Conservation (phyloP, 805 yeast genomes). For the Starmerella floricola region DNA sequence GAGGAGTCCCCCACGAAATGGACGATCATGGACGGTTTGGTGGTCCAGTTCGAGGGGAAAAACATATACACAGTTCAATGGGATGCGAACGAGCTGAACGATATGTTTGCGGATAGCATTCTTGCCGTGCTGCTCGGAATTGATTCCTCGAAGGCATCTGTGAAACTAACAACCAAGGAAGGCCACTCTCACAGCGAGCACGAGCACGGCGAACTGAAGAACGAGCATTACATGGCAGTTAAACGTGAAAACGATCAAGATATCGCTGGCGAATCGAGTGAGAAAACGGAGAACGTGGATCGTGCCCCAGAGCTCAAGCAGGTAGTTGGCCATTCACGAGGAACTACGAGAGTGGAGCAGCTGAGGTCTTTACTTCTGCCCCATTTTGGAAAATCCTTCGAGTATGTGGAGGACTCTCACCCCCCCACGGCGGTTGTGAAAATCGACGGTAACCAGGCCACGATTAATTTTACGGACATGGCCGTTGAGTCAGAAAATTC, state of each 20-base stretch:
- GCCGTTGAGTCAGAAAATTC: constrained; percentile 61
- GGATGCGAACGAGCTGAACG: constrained; percentile 81
- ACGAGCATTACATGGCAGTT: constrained; percentile 11
- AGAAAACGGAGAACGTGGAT: constrained; percentile 8
- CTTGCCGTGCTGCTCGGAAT: constrained; percentile 83
- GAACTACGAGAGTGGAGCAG: constrained; percentile 35
- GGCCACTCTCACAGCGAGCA: constrained; percentile 28
- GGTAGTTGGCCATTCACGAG: constrained; percentile 10
- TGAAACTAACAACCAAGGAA: constrained; percentile 58
- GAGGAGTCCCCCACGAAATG: constrained; percentile 23
- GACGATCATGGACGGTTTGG: constrained; percentile 53
- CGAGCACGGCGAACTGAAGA: constrained; percentile 24
- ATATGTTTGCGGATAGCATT: constrained; percentile 87
- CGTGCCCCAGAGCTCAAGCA: neutral
- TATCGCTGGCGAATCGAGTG: constrained; percentile 22
- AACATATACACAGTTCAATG: constrained; percentile 64
- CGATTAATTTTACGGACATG: constrained; percentile 50
- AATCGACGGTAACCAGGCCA: constrained; percentile 67
- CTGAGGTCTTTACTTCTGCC: constrained; percentile 55
- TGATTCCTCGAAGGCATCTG: constrained; percentile 91
- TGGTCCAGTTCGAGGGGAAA: constrained; percentile 36
- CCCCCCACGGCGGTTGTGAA: constrained; percentile 43
- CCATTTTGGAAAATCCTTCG: constrained; percentile 76
- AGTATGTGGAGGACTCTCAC: constrained; percentile 24
- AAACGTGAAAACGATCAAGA: constrained; percentile 27